A percentile compares a stretch with the other conserved stretches of the same genome.
Evolutionary conservation across 345 rosid genomes (phyloP).

Genomic region (Hibiscus mutabilis): DNA sequence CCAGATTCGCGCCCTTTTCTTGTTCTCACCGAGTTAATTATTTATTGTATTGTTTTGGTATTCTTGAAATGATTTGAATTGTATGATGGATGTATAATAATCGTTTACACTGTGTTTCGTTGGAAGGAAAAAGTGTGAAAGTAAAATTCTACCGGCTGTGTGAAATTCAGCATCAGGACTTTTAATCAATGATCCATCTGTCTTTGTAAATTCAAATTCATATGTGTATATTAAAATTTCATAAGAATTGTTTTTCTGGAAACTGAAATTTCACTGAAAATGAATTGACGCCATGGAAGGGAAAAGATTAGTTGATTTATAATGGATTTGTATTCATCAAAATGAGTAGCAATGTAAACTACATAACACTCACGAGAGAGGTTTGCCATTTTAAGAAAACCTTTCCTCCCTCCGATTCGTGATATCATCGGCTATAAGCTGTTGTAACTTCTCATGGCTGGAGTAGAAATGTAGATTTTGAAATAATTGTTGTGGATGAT

Average conservation of each 20-base stretch:
- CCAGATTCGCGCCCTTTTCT: not conserved
- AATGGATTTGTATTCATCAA: not conserved
- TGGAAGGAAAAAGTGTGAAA: not conserved
- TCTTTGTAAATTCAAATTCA: not conserved
- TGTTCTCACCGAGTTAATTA: slow-evolving; percentile 3
- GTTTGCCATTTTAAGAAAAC: not conserved
- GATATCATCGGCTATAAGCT: not conserved
- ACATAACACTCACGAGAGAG: not conserved
- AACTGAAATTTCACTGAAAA: not conserved
- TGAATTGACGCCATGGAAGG: not conserved
- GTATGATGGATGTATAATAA: not conserved
- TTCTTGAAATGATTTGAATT: not conserved
- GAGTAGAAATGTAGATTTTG: slow-evolving; percentile 69
- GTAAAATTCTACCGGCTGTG: not conserved
- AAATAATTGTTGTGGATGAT: slow-evolving; percentile 88
- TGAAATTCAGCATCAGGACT: not conserved
- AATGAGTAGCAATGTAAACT: not conserved
- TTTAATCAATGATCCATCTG: not conserved
- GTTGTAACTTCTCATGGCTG: not conserved
- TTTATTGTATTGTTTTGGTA: not conserved
- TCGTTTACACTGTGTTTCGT: not conserved
- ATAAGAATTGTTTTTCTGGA: not conserved
- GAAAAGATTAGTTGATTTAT: not conserved
- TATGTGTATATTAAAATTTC: not conserved
- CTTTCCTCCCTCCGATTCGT: not conserved